Evolutionary conservation across 2,329 filamentous ascomycete species (phyloP), one percentile per base, ranked within the genome.

Genomic region (Cercospora canescens): DNA sequence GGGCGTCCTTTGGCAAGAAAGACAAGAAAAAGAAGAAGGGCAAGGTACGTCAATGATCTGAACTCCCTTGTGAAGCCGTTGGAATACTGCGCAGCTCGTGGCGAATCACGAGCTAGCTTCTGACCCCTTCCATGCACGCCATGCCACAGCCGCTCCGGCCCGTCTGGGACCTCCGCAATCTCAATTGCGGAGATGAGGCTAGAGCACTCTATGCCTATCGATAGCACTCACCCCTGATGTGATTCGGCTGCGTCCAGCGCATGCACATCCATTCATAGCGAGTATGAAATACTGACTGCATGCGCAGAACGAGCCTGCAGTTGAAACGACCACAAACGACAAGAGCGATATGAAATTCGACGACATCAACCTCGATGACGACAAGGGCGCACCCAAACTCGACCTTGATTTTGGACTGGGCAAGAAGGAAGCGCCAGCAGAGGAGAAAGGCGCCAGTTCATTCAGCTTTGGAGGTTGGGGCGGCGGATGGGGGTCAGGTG

Each of bases 321-420:
- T 62, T n/a, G 67, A 61, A 63, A 67, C 59, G 64, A 66, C 66
- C 63, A 68, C 68, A 58, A 69, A 70, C 39, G 66, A 72, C 37
- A 72, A 71, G n/a, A 68, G 72, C 67, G 77, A 79, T 62, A 79
- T 79, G 72, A 80, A 78, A 60, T 82, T 83, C 68, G 80, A 83
- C 70, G 80, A 82, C 61, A 79, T 83, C 71, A 76, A 78, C 72
- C 74, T 83, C 70, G 76, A 83, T 76, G 79, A 84, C 73, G 74
- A 76, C 74, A 74, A 74, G 56, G 73, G 68, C 37, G 79, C 78
- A 60, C 82, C 82, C 24, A 82, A 83, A 74, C 78, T 84, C 69
- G 81, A 83, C 66, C 76, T 84, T 67, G 79, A 79, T 67, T 81
- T 83, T 68, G 80, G 79, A 54, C 74, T 71, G 32, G 67, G 60